phyloP scores from a whole-genome alignment of 2,329 filamentous ascomycete genomes.

The Trichoderma arundinaceum region DNA sequence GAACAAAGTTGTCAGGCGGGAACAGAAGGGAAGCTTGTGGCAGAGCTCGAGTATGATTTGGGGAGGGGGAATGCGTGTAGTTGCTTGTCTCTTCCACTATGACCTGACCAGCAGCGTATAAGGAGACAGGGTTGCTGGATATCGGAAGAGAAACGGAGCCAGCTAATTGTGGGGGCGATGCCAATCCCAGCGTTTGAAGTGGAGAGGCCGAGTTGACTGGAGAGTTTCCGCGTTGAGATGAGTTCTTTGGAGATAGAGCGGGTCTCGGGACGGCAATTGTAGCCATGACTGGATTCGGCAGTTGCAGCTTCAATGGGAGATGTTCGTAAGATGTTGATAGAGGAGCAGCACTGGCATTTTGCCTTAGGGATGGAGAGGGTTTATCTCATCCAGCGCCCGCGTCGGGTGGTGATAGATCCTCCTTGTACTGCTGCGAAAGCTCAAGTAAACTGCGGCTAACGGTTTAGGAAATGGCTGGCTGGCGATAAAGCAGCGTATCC shows the following conservation, averaged over 20 bases:
- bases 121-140: constrained; percentile 89
- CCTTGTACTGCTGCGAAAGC: background rate
- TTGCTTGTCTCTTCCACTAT: constrained; percentile 56
- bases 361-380: background rate
- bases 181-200: constrained; percentile 42
- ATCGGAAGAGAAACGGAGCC: constrained; percentile 53
- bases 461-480: constrained; percentile 6
- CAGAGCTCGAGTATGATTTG: constrained; percentile 59
- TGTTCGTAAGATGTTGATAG: constrained; percentile 4
- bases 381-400: constrained; percentile 15
- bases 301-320: background rate
- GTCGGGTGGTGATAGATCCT: constrained; percentile 4
- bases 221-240: constrained; percentile 49
- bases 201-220: constrained; percentile 49
- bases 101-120: constrained; percentile 80
- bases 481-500: background rate
- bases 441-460: constrained; percentile 12
- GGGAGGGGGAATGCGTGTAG: constrained; percentile 68
- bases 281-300: constrained; percentile 51
- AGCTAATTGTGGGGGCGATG: constrained; percentile 36
- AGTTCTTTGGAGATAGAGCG: constrained; percentile 50
- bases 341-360: constrained; percentile 22
- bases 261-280: constrained; percentile 60
- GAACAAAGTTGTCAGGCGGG: constrained; percentile 70
- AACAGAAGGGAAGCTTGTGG: constrained; percentile 73